Percentiles rank a stretch among this genome's conserved stretches.
These are phyloP conservation scores for Clavispora carvajalis DNA, from an alignment of 805 yeast genomes.

Conservation along the genomic window DNA sequence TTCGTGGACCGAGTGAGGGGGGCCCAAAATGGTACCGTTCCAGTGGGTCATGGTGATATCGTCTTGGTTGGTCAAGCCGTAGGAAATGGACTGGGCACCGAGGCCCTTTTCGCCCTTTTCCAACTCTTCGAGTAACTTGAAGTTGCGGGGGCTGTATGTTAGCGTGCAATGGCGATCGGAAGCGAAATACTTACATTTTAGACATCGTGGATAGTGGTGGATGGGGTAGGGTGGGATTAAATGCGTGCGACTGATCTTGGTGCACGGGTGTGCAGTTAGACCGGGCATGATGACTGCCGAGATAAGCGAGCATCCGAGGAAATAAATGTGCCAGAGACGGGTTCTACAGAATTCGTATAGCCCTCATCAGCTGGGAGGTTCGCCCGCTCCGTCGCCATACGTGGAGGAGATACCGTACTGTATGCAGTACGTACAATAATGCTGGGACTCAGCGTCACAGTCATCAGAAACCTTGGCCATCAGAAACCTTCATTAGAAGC, in stretches of 20 bases:
- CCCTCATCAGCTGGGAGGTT: too few relatives aligned
- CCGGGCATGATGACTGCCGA: too few relatives aligned
- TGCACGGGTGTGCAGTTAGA: slow-evolving; percentile 1
- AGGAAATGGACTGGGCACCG: slow-evolving; percentile 95
- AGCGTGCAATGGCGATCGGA: slow-evolving; percentile 6
- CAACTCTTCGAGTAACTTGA: slow-evolving; percentile 89
- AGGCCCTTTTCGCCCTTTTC: slow-evolving; percentile 98
- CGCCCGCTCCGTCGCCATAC: too few relatives aligned
- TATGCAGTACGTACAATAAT: too few relatives aligned
- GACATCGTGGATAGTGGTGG: slow-evolving; percentile 29
- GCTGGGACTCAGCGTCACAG: too few relatives aligned
- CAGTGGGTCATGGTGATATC: slow-evolving; percentile 92
- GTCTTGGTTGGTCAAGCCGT: slow-evolving; percentile 84
- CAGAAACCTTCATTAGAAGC: too few relatives aligned
- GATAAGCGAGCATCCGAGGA: too few relatives aligned
- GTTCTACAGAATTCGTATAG: too few relatives aligned
- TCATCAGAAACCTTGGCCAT: too few relatives aligned
- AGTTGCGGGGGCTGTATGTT: slow-evolving; percentile 73
- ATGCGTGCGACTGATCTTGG: background rate
- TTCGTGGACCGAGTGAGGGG: slow-evolving; percentile 86
- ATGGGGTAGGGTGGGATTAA: background rate
- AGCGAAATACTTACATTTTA: slow-evolving; percentile 36
- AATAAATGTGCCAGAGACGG: too few relatives aligned
- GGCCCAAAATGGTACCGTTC: slow-evolving; percentile 98
- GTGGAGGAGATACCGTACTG: too few relatives aligned